Conservation (phyloP, 2,329 filamentous ascomycete species). For the Dryadomyces sulphureus region DNA sequence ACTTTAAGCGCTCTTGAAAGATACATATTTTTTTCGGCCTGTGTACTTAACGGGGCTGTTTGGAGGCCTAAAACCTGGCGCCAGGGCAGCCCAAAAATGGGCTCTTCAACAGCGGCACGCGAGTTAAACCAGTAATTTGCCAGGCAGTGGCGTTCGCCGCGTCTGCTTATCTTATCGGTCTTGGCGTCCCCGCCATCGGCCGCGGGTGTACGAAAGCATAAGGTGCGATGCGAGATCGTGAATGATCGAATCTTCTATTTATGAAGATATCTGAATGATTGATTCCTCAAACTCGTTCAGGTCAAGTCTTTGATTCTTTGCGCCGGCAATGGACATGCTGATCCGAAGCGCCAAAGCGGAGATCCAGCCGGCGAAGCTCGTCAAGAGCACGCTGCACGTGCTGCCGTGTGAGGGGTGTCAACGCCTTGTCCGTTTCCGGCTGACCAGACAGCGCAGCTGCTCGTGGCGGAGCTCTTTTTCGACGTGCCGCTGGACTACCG, state of each 20-base stretch:
- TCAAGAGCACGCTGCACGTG: conserved; percentile 3
- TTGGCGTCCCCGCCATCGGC: background rate
- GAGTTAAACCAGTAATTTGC: background rate
- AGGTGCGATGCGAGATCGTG: no score
- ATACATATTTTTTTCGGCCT: no score
- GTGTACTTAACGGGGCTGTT: no score
- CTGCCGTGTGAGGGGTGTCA: conserved; percentile 3
- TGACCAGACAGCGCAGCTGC: conserved; percentile 46
- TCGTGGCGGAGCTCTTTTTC: conserved; percentile 73
- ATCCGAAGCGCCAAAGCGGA: background rate
- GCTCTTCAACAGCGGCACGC: no score
- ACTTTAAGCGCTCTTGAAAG: no score
- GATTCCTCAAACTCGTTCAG: no score
- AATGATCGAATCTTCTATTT: no score
- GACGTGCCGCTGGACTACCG: conserved; percentile 70
- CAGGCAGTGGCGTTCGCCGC: background rate
- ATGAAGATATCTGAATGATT: no score
- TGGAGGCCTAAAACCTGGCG: no score
- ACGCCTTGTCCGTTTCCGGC: background rate
- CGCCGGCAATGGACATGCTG: background rate
- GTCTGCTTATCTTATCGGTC: conserved; percentile 6
- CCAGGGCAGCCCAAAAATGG: no score
- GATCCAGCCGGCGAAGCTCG: conserved; percentile 4
- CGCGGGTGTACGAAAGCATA: background rate
- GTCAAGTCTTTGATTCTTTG: no score